These are phyloP conservation scores for Galerina sulciceps DNA, from an alignment of 768 basidiomycete species.

Conservation along the genomic window DNA sequence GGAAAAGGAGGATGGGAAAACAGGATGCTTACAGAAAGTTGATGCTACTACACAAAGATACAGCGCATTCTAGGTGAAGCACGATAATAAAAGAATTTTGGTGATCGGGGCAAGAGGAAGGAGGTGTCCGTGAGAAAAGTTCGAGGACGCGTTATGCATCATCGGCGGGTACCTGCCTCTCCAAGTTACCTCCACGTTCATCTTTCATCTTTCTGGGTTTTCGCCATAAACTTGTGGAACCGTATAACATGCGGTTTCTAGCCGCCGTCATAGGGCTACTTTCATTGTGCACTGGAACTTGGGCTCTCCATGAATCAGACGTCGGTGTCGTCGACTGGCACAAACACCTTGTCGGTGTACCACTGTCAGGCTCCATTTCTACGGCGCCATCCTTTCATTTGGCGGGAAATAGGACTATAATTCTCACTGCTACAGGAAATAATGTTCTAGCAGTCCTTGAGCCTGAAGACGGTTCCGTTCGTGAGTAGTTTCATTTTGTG, in stretches of 20 bases:
- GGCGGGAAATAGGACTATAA: slow-evolving; percentile 43
- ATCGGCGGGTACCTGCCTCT: background rate
- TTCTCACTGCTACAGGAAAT: slow-evolving; percentile 68
- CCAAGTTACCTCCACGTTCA: background rate
- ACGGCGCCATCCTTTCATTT: slow-evolving; percentile 66
- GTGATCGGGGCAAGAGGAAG: too few species aligned
- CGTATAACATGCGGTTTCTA: slow-evolving; percentile 32
- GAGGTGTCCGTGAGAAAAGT: too few species aligned
- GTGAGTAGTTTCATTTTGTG: slow-evolving; percentile 43
- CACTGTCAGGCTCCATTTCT: slow-evolving; percentile 51
- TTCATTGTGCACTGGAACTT: slow-evolving; percentile 26
- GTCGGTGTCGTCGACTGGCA: slow-evolving; percentile 91
- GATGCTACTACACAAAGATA: too few species aligned
- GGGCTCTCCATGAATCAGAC: slow-evolving; percentile 72
- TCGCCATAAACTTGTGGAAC: background rate
- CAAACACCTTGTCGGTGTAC: slow-evolving; percentile 74
- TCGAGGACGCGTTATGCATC: background rate
- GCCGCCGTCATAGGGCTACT: slow-evolving; percentile 19
- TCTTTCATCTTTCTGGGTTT: background rate
- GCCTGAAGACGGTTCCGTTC: slow-evolving; percentile 68
- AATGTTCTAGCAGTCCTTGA: slow-evolving; percentile 83
- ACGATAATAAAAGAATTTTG: too few species aligned
- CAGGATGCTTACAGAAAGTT: too few species aligned
- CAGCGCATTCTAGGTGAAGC: too few species aligned
- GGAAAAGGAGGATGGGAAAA: too few species aligned